These are phyloP conservation scores for Pichia sp. DNA, from an alignment of 1,139 yeast species.

Conservation along the genomic window DNA sequence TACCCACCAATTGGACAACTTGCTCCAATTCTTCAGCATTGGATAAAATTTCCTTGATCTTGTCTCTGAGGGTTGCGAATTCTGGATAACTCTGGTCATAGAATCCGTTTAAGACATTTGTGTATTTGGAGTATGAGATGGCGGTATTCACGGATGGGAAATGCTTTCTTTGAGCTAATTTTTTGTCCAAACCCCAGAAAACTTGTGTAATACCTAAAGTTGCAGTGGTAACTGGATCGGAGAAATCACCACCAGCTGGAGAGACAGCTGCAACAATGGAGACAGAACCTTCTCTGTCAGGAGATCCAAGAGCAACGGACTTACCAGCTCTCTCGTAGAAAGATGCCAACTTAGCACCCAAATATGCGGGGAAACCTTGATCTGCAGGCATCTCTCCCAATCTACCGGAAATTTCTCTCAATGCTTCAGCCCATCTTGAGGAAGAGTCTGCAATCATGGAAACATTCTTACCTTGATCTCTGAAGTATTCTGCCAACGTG, in stretches of 20 bases:
- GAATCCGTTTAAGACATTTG: conserved; percentile 76
- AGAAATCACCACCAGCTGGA: conserved; percentile 99
- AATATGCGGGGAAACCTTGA: conserved; percentile 99
- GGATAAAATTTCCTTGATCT: conserved; percentile 87
- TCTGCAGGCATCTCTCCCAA: conserved; percentile 99
- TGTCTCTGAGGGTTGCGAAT: conserved; percentile 82
- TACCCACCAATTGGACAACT: conserved; percentile 98
- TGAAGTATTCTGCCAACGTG: conserved; percentile 95
- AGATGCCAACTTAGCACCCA: conserved; percentile 97
- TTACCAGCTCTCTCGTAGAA: conserved; percentile 99
- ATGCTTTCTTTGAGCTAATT: conserved; percentile 98
- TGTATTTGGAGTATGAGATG: conserved; percentile 93
- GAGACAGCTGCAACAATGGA: conserved; percentile 99
- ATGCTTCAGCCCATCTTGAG: conserved; percentile 99
- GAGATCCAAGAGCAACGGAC: conserved; percentile 92
- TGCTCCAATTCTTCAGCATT: conserved; percentile 98
- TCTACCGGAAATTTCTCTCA: conserved; percentile 99
- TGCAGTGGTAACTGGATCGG: conserved; percentile 98
- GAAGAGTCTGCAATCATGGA: conserved; percentile 99
- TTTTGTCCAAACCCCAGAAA: conserved; percentile 99
- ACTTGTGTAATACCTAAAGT: conserved; percentile 99
- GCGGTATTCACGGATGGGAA: conserved; percentile 98
- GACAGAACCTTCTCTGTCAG: conserved; percentile 93
- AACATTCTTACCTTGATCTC: conserved; percentile 99
- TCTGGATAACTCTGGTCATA: conserved; percentile 86